These are phyloP conservation scores for Phytopythium ostracodes DNA, from an alignment of 352 stramenopile genomes.

Conservation along the genomic window DNA sequence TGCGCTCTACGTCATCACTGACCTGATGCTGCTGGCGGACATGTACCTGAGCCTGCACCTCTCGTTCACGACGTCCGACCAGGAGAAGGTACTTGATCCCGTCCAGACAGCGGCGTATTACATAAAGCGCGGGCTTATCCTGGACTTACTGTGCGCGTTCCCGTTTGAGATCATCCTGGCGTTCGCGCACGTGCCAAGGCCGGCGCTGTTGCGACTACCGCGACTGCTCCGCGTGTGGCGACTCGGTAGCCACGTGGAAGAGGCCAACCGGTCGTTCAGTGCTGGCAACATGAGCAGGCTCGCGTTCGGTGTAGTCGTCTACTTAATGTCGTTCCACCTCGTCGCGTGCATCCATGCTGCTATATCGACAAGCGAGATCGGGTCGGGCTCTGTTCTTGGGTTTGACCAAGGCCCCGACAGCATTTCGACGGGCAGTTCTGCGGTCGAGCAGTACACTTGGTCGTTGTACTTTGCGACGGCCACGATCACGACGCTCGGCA, in stretches of 20 bases:
- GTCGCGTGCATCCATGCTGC: slow-evolving; percentile 21
- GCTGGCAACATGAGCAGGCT: slow-evolving; percentile 11
- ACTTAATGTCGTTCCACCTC: slow-evolving; percentile 25
- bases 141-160: slow-evolving; percentile 37
- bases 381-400: not conserved
- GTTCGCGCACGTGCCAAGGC: slow-evolving; percentile 6
- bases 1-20: slow-evolving; percentile 18
- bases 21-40: slow-evolving; percentile 34
- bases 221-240: slow-evolving; percentile 33
- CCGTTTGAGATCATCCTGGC: slow-evolving; percentile 33
- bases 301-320: slow-evolving; percentile 8
- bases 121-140: slow-evolving; percentile 15
- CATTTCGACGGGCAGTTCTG: not conserved
- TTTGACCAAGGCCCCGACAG: not conserved
- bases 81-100: slow-evolving; percentile 24
- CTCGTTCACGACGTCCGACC: slow-evolving; percentile 11
- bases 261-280: slow-evolving; percentile 27
- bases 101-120: slow-evolving; percentile 26
- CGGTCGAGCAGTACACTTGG: slow-evolving; percentile 26
- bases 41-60: slow-evolving; percentile 54
- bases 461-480: slow-evolving; percentile 42
- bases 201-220: slow-evolving; percentile 28
- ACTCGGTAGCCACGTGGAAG: slow-evolving; percentile 22
- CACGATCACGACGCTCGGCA: slow-evolving; percentile 39
- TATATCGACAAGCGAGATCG: not conserved